phyloP scores from a whole-genome alignment of 768 basidiomycete species.

The Neoboletus magnificus region DNA sequence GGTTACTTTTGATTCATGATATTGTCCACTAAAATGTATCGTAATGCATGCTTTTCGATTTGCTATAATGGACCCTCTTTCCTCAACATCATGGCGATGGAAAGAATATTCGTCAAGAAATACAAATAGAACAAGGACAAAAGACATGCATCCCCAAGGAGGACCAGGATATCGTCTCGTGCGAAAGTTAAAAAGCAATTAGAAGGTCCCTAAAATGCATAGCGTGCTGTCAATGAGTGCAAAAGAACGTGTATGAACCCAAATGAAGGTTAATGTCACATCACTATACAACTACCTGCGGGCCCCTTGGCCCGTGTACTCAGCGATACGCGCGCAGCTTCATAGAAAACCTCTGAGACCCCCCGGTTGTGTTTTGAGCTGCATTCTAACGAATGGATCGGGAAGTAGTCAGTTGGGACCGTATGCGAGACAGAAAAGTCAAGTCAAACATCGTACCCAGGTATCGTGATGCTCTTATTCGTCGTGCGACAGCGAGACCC shows the following conservation, averaged over 20 bases:
- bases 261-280: slow-evolving; percentile 39
- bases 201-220: slow-evolving; percentile 20
- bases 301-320: slow-evolving; percentile 69
- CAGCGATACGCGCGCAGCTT: slow-evolving; percentile 83
- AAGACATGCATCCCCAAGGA: not conserved
- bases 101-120: slow-evolving; percentile 9
- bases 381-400: slow-evolving; percentile 59
- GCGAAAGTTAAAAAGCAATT: slow-evolving; percentile 15
- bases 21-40: slow-evolving; percentile 20
- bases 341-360: slow-evolving; percentile 89
- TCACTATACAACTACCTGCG: slow-evolving; percentile 53
- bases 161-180: not conserved
- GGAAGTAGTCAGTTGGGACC: not conserved
- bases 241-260: slow-evolving; percentile 1
- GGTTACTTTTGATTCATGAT: slow-evolving; percentile 44
- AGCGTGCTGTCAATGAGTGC: slow-evolving; percentile 1
- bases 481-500: slow-evolving; percentile 80
- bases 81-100: not conserved
- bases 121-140: slow-evolving; percentile 5
- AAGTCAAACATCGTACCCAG: slow-evolving; percentile 56
- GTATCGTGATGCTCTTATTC: slow-evolving; percentile 91
- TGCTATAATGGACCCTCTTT: slow-evolving; percentile 25
- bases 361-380: slow-evolving; percentile 97
- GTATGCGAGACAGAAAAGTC: not conserved
- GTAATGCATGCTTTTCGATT: slow-evolving; percentile 23